Conservation (phyloP, 257 asterid genomes). For the Gynochthodes officinalis region DNA sequence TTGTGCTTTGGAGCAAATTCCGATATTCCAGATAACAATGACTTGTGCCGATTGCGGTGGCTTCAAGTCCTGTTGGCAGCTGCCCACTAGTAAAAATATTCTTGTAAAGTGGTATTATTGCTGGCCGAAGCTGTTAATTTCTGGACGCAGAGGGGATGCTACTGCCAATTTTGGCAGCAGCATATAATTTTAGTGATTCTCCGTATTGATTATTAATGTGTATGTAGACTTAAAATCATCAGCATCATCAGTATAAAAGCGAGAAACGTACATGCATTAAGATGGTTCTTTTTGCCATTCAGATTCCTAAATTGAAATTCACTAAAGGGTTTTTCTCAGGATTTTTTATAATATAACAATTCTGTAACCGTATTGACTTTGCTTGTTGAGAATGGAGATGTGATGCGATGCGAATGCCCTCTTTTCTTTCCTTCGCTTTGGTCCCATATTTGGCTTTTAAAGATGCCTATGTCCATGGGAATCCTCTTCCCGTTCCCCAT, state of each 20-base stretch:
- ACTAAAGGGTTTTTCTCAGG: slow-evolving; percentile 15
- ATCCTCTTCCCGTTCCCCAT: not conserved
- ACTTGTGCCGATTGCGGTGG: no score
- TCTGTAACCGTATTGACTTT: slow-evolving; percentile 26
- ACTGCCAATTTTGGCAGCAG: not conserved
- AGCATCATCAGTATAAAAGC: not conserved
- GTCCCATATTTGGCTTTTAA: slow-evolving; percentile 9
- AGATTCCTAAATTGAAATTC: slow-evolving; percentile 25
- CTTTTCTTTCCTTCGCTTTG: not conserved
- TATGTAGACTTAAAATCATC: no score
- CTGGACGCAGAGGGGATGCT: no score
- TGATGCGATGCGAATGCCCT: slow-evolving; percentile 24
- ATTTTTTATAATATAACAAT: not conserved
- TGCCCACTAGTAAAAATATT: no score
- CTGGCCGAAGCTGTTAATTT: no score
- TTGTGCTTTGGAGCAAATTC: no score
- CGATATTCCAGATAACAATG: no score
- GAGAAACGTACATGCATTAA: not conserved
- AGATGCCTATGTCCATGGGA: not conserved
- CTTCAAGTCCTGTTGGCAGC: no score
- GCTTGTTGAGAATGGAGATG: slow-evolving; percentile 25
- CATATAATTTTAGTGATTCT: not conserved
- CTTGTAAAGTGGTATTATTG: no score
- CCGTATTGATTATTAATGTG: no score
- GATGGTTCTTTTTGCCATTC: slow-evolving; percentile 1